Percentiles rank a stretch among this genome's conserved stretches.
Conservation (phyloP, 1,284 basidiomycete species). For the Ceraceosorus guamensis region DNA sequence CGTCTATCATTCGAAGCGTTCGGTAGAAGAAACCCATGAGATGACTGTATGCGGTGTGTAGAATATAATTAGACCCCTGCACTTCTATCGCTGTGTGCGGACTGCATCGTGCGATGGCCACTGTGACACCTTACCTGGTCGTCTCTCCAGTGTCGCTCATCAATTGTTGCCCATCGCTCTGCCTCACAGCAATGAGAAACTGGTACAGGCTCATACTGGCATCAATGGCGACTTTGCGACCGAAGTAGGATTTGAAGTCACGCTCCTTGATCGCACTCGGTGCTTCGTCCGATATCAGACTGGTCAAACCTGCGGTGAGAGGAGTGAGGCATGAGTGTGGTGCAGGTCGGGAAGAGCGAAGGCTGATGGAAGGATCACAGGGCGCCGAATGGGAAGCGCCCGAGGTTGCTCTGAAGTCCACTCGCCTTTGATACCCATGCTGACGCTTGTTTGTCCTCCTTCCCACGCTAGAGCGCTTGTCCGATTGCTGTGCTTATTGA, state of each 20-base stretch:
- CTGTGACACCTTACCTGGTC: conserved; percentile 2
- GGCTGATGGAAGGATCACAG: too few relatives aligned
- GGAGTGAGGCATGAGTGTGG: too few relatives aligned
- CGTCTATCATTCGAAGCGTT: conserved; percentile 78
- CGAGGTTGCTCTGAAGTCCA: too few relatives aligned
- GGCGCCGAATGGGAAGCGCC: too few relatives aligned
- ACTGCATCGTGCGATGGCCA: background rate
- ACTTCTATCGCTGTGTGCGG: background rate
- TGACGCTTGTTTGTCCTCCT: too few relatives aligned
- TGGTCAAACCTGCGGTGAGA: conserved; percentile 64
- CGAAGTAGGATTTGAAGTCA: conserved; percentile 87
- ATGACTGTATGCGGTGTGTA: conserved; percentile 56
- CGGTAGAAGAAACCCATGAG: conserved; percentile 98
- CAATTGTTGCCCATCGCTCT: conserved; percentile 90
- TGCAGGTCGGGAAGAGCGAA: too few relatives aligned
- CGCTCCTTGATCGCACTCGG: conserved; percentile 80
- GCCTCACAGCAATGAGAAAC: conserved; percentile 94
- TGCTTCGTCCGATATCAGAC: conserved; percentile 74
- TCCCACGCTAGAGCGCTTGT: too few relatives aligned
- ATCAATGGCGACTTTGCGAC: conserved; percentile 93
- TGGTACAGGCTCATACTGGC: conserved; percentile 60
- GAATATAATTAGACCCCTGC: background rate
- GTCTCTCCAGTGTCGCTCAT: conserved; percentile 95
- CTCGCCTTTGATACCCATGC: too few relatives aligned
- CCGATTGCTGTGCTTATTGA: too few relatives aligned